Evolutionary conservation across 208 protist species (phyloP).

Genomic region (Vickermania ingenoplastis): DNA sequence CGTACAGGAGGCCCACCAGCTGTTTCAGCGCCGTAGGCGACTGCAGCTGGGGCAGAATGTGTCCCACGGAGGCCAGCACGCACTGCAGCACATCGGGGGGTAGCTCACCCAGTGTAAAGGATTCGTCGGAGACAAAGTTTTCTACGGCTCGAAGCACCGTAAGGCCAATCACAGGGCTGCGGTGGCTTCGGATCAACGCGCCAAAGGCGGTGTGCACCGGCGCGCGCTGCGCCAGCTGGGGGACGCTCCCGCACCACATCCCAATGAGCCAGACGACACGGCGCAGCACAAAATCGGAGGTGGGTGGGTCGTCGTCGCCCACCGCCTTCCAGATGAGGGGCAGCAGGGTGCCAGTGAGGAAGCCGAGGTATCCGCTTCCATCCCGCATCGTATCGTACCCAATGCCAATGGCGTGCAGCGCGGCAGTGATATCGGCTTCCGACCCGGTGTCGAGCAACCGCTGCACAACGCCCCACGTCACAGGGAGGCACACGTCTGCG

Average conservation of each 20-base stretch:
- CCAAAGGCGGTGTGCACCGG: slow-evolving; percentile 43
- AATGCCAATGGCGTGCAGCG: slow-evolving; percentile 76
- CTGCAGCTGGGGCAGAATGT: slow-evolving; percentile 31
- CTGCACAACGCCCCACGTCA: slow-evolving; percentile 46
- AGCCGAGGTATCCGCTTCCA: slow-evolving; percentile 29
- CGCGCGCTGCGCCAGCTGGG: slow-evolving; percentile 14
- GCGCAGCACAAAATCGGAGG: slow-evolving; percentile 47
- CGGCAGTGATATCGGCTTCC: slow-evolving; percentile 35
- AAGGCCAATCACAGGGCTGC: slow-evolving; percentile 33
- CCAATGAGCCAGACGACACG: slow-evolving; percentile 80
- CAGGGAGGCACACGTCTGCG: slow-evolving; percentile 11
- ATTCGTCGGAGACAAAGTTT: slow-evolving; percentile 56
- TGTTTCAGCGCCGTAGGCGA: slow-evolving; percentile 26
- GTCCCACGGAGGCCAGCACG: slow-evolving; percentile 34
- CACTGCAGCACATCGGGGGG: slow-evolving; percentile 26
- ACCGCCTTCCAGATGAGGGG: slow-evolving; percentile 31
- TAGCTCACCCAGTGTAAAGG: slow-evolving; percentile 43
- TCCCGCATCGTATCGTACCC: slow-evolving; percentile 77
- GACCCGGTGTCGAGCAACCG: slow-evolving; percentile 30
- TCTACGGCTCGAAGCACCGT: slow-evolving; percentile 38
- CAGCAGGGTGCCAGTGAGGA: slow-evolving; percentile 40
- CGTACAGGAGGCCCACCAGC: slow-evolving; percentile 43
- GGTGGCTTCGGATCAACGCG: slow-evolving; percentile 21
- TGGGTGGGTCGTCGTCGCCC: neutral
- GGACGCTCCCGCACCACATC: slow-evolving; percentile 80